Base-by-base conservation (phyloP, 257 asterid genomes). In the Nicotiana tabacum region DNA sequence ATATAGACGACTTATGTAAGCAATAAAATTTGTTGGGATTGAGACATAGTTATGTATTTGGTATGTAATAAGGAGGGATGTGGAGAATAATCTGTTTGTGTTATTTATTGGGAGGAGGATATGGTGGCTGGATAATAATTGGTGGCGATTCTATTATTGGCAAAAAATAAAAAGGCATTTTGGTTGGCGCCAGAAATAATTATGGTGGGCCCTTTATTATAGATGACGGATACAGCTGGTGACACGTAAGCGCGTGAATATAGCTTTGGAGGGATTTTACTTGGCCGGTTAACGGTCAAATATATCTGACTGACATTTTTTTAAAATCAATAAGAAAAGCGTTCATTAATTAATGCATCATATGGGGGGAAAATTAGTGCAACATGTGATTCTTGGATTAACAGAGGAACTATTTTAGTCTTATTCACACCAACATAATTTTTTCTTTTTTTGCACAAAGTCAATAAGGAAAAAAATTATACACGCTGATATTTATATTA, bases 151-250 rank as follows among this genome's bases (percentile, higher is more conserved):
- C 57, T 29, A 68, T 70, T 66, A 65, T 66, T 80, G 18, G 85
- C 16, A 62, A 43, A 61, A n/a, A 77, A 58, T 46, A 74, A 80
- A 77, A 68, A 39, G 82, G 83, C 84, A 78, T 82, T 78, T 85
- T n/a, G 87, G 87, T 89, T 86, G 94, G 93, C 92, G 91, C 89
- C 81, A 58, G 83, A 81, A 89, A 83, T 85, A 82, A 78, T 82
- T 66, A 72, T 55, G 77, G 83, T 43, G 83, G 80, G 77, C 11
- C 67, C 82, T 11, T 43, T 43, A 43, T 37, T n/a, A 4, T 24
- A 17, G 32, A 67, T 24, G 81, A 78, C 69, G 58, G 29, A 0
- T 51, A 65, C 76, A 79, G 82, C 84, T 72, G 77, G 67, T 77
- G 90, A 87, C 91, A 88, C 90, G 90, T 87, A 6, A 13, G 13